Conservation (phyloP, 768 basidiomycete genomes). For the Hypholoma fasciculare region DNA sequence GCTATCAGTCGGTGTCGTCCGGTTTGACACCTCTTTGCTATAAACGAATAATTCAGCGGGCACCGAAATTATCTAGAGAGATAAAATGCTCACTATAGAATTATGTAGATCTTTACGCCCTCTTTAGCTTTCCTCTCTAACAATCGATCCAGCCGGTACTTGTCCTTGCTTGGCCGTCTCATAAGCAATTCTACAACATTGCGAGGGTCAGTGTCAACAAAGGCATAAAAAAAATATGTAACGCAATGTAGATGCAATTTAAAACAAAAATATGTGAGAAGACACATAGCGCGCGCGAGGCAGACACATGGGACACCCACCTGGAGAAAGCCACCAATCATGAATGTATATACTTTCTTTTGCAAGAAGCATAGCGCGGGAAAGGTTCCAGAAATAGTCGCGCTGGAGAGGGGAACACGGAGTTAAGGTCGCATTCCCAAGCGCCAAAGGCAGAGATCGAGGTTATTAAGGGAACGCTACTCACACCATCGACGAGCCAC, state of each 20-base stretch:
- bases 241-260: background rate
- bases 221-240: background rate
- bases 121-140: slow-evolving; percentile 91
- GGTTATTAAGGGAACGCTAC: slow-evolving; percentile 25
- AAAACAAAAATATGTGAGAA: background rate
- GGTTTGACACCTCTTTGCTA: slow-evolving; percentile 93
- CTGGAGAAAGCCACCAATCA: slow-evolving; percentile 97
- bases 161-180: slow-evolving; percentile 80
- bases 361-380: slow-evolving; percentile 86
- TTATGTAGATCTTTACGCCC: slow-evolving; percentile 94
- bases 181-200: slow-evolving; percentile 68
- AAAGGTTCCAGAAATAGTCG: slow-evolving; percentile 98
- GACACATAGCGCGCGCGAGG: too few species aligned
- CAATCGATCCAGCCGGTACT: slow-evolving; percentile 84
- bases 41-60: background rate
- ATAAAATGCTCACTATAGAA: slow-evolving; percentile 72
- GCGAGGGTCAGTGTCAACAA: background rate
- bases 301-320: slow-evolving; percentile 33
- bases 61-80: background rate
- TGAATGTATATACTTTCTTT: slow-evolving; percentile 91
- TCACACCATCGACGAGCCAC: slow-evolving; percentile 96
- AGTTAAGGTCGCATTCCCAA: background rate
- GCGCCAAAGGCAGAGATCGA: background rate
- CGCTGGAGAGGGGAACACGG: slow-evolving; percentile 48
- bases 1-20: slow-evolving; percentile 94